Evolutionary conservation across 1,284 basidiomycete species (phyloP).

Genomic region (Boletellus deceptivus): DNA sequence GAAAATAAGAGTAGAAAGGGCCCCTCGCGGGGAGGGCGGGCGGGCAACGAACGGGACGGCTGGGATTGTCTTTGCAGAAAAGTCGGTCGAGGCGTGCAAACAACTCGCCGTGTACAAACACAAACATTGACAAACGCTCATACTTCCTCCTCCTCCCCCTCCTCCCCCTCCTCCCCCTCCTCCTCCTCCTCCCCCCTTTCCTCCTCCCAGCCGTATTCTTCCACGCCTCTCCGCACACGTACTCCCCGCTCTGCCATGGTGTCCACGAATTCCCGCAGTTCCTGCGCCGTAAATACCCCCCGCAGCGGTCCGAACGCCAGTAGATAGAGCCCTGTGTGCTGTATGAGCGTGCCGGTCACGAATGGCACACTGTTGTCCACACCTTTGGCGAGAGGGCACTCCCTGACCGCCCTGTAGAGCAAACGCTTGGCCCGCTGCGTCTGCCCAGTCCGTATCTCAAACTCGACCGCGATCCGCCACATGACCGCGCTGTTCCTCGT

Average conservation of each 20-base stretch:
- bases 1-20: slow-evolving; percentile 15
- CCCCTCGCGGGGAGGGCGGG: slow-evolving; percentile 23
- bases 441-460: slow-evolving; percentile 71
- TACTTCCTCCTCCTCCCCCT: slow-evolving; percentile 60
- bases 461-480: slow-evolving; percentile 82
- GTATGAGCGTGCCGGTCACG: slow-evolving; percentile 8
- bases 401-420: slow-evolving; percentile 77
- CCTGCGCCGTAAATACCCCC: slow-evolving; percentile 59
- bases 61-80: slow-evolving; percentile 1
- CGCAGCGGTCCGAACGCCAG: slow-evolving; percentile 79
- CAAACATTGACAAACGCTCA: slow-evolving; percentile 46
- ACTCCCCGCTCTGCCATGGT: slow-evolving; percentile 83
- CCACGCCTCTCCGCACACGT: slow-evolving; percentile 65
- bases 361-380: slow-evolving; percentile 13
- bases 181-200: slow-evolving; percentile 42
- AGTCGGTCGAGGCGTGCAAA: slow-evolving; percentile 8
- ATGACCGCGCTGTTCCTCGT: slow-evolving; percentile 65
- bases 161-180: slow-evolving; percentile 61
- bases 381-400: slow-evolving; percentile 84
- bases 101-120: slow-evolving; percentile 16
- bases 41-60: background rate
- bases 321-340: slow-evolving; percentile 73
- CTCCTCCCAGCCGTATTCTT: slow-evolving; percentile 51
- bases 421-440: slow-evolving; percentile 70
- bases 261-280: slow-evolving; percentile 70